Conservation (phyloP, 2,329 filamentous ascomycete species). For the Zymoseptoria pseudotritici region DNA sequence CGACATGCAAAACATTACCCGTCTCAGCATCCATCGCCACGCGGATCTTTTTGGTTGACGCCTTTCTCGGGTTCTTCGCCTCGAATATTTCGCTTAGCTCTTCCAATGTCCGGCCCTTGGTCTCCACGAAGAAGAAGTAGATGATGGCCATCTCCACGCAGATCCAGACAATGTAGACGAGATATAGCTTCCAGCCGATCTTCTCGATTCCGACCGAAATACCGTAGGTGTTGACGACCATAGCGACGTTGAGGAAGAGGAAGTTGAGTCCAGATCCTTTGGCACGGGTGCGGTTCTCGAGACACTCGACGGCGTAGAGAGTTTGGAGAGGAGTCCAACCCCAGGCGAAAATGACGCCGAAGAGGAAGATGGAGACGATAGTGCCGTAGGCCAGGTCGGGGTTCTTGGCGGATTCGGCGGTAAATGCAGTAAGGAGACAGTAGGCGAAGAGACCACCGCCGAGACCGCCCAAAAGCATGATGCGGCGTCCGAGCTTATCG, state of each 20-base stretch:
- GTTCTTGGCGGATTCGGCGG: conserved; percentile 17
- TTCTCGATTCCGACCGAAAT: conserved; percentile 20
- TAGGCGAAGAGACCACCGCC: conserved; percentile 30
- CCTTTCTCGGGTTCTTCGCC: conserved; percentile 24
- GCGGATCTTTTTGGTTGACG: conserved; percentile 23
- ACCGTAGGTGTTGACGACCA: conserved; percentile 35
- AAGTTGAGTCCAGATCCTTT: conserved; percentile 30
- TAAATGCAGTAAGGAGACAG: conserved; percentile 32
- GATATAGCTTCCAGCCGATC: conserved; percentile 23
- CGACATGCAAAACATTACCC: conserved; percentile 18
- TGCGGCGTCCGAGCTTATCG: conserved; percentile 22
- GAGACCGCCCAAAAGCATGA: conserved; percentile 32
- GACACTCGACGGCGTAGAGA: conserved; percentile 33
- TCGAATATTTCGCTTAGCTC: conserved; percentile 20
- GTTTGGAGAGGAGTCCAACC: conserved; percentile 36
- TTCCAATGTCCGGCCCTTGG: conserved; percentile 27
- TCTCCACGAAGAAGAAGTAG: conserved; percentile 35
- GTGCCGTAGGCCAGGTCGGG: conserved; percentile 28
- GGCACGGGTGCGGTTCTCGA: conserved; percentile 34
- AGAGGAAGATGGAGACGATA: conserved; percentile 36
- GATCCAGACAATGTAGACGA: conserved; percentile 27
- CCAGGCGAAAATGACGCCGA: conserved; percentile 35
- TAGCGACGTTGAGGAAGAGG: conserved; percentile 37
- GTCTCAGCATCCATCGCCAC: conserved; percentile 20
- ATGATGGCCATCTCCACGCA: conserved; percentile 25